These are phyloP conservation scores for Apiospora saccharicola DNA, from an alignment of 2,329 filamentous ascomycete species.

Conservation along the genomic window DNA sequence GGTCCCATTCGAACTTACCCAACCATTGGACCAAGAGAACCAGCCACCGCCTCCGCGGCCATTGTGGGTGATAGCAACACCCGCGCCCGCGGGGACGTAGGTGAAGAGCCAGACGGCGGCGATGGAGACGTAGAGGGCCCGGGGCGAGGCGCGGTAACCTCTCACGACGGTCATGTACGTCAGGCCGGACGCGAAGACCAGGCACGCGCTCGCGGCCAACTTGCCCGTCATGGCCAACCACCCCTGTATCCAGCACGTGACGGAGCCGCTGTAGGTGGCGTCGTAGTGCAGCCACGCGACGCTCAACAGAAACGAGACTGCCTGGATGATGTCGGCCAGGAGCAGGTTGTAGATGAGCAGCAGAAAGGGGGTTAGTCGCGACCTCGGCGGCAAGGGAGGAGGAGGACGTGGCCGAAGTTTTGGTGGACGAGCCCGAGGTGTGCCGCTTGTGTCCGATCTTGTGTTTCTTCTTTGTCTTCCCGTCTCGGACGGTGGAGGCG, in stretches of 20 bases:
- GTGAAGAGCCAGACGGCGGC: constrained; percentile 64
- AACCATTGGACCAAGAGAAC: constrained; percentile 1
- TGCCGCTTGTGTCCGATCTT: neutral
- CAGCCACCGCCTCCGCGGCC: constrained; percentile 47
- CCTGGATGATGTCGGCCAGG: constrained; percentile 71
- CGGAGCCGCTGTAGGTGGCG: constrained; percentile 58
- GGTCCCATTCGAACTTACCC: constrained; percentile 24
- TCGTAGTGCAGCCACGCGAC: constrained; percentile 62
- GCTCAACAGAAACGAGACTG: constrained; percentile 67
- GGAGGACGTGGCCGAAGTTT: neutral
- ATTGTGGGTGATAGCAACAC: constrained; percentile 51
- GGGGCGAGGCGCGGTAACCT: constrained; percentile 58
- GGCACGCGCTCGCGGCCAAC: constrained; percentile 71
- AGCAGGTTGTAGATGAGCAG: constrained; percentile 23
- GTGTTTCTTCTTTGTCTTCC: neutral
- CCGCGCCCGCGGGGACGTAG: constrained; percentile 63
- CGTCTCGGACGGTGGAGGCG: neutral
- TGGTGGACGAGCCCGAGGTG: neutral
- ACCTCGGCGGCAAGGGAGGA: neutral
- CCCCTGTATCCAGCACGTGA: constrained; percentile 69
- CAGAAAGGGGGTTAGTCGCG: constrained; percentile 21
- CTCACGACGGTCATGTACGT: constrained; percentile 70
- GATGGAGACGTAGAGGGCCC: constrained; percentile 58
- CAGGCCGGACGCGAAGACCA: constrained; percentile 70
- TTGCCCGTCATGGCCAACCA: constrained; percentile 73